Percentiles rank a stretch among this genome's conserved stretches.
Conservation (phyloP, 495 filamentous ascomycete genomes). For the Umbilicaria muhlenbergii region DNA sequence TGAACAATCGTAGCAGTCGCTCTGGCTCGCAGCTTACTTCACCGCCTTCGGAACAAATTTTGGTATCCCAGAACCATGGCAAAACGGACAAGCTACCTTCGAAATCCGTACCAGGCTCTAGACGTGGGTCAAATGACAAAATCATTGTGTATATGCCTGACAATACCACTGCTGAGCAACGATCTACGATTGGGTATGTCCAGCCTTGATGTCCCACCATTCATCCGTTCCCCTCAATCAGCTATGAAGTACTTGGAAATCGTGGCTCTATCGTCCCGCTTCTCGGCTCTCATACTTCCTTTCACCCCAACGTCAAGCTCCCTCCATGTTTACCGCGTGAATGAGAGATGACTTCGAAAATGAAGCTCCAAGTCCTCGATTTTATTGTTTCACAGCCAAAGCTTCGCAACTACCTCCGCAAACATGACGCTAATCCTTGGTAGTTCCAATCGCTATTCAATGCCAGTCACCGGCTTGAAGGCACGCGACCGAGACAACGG, state of each 20-base stretch:
- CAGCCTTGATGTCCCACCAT: no score
- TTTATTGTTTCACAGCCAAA: neutral
- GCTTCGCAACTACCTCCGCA: no score
- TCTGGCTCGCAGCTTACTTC: slow-evolving; percentile 58
- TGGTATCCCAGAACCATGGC: slow-evolving; percentile 30
- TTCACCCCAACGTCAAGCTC: no score
- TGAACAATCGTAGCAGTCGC: slow-evolving; percentile 57
- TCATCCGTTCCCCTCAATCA: no score
- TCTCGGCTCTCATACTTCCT: no score
- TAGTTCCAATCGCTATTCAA: slow-evolving; percentile 74
- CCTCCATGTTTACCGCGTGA: no score
- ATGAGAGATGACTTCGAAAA: no score
- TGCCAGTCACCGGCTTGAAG: slow-evolving; percentile 57
- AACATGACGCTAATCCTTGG: no score
- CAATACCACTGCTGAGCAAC: neutral
- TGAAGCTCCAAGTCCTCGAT: no score
- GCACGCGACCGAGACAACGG: slow-evolving; percentile 38
- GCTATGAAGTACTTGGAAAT: no score
- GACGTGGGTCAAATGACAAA: slow-evolving; percentile 32
- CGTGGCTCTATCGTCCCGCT: no score
- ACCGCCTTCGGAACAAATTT: slow-evolving; percentile 34
- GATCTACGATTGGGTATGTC: no score
- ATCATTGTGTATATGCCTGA: slow-evolving; percentile 11
- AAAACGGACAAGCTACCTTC: slow-evolving; percentile 45
- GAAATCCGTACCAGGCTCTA: slow-evolving; percentile 72